Evolutionary conservation across 2,329 filamentous ascomycete genomes (phyloP).

Genomic region (Ramularia endophylla): DNA sequence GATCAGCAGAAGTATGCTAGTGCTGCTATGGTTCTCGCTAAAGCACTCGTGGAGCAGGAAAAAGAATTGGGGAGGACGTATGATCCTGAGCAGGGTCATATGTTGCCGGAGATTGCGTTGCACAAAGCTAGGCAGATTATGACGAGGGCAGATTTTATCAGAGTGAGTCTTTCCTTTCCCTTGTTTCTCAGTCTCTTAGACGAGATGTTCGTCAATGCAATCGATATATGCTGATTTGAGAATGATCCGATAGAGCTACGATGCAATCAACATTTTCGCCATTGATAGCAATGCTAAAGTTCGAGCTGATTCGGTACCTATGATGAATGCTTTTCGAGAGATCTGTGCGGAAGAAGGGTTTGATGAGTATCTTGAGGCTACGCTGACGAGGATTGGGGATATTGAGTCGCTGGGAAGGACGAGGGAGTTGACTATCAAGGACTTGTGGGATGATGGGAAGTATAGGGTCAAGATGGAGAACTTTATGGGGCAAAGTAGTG

Average conservation of each 20-base stretch:
- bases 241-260: constrained; percentile 58
- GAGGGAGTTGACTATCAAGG: constrained; percentile 92
- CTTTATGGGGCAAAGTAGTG: constrained; percentile 41
- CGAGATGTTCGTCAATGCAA: not conserved
- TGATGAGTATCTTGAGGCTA: constrained; percentile 72
- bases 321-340: constrained; percentile 85
- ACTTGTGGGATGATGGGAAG: constrained; percentile 76
- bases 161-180: constrained; percentile 8
- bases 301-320: constrained; percentile 87
- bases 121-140: constrained; percentile 85
- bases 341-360: constrained; percentile 76
- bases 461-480: constrained; percentile 59
- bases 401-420: constrained; percentile 93
- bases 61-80: constrained; percentile 57
- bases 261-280: constrained; percentile 91
- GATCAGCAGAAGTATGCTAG: constrained; percentile 95
- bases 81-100: constrained; percentile 60
- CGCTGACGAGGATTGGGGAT: constrained; percentile 76
- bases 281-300: constrained; percentile 85
- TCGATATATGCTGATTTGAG: not conserved
- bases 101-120: constrained; percentile 73
- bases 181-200: not conserved
- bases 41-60: constrained; percentile 81
- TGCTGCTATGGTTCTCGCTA: constrained; percentile 88
- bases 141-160: constrained; percentile 91